Evolutionary conservation across 352 stramenopile species (phyloP), one percentile per base, ranked within the genome.

Genomic region (Aphanomyces astaci): DNA sequence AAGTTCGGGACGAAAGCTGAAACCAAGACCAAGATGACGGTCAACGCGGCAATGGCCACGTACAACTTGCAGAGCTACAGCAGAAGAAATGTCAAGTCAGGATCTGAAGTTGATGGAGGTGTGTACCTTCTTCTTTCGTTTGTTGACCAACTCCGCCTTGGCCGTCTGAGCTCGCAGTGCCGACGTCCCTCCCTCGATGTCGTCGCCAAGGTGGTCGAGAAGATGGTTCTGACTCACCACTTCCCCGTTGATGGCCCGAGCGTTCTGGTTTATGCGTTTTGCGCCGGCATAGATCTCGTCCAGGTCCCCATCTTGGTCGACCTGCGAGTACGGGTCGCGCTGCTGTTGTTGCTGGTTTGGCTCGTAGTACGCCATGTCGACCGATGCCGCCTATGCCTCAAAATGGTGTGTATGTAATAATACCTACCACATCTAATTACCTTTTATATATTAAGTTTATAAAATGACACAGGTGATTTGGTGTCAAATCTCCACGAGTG

Each of bases 181-280:
- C 11, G 63, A 71, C 7, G 86, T 83, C 9, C 81, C 79, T 33
- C 73, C 70, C 52, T 94, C 85, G 76, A 94, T 43, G 36, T 65
- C 85, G 62, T 79, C 75, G 67, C 72, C 73, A 48, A 94, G 84
- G 73, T 90, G 79, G 70, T 91, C 85, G 64, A 94, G 88, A 73
- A 92, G 85, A 71, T 76, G 72, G 68, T 89, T 94, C 68, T 94
- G 85, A 70, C 88, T 80, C 36, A 91, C 73, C 15, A 94, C 85
- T 74, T 94, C 85, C 67, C 78, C 81, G 62, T 94, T 92, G 67
- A 94, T 94, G 27, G 83, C 85, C 24, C 89, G 78, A 45, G 85
- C 85, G 49, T 94, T 82, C 74, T 88, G 86, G 81, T 90, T 90
- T 4, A 94, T 78, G 1, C 81, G 79, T 70, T 85, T 81, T 28